Evolutionary conservation across 116 monocot genomes (phyloP), one percentile per base, ranked within the genome.

Genomic region (Dioscorea cayenensis): DNA sequence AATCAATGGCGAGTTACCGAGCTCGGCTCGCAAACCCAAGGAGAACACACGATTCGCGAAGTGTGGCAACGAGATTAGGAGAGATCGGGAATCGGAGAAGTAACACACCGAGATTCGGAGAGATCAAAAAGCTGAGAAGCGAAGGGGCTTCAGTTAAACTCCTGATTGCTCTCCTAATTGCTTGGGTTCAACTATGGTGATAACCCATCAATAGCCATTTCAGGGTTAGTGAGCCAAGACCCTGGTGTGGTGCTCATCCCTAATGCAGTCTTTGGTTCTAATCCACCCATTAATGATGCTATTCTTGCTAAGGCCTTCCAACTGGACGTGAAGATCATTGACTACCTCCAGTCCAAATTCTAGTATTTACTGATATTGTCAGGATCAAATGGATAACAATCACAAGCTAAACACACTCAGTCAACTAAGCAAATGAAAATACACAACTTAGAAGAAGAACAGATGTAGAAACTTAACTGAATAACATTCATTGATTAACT

Each of bases 11-110:
- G 58, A 95, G 84, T 76, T 92, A 80, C 10, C 82, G 71, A 95
- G 95, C 60, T 95, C 60, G 78, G 36, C 77, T 95, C 51, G 92
- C 86, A 74, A 95, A 68, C 67, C 95, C 95, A 58, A 95, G 74
- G 63, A 95, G 85, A 18, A 87, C 80, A 67, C 85, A 87, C 43
- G 87, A 68, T 37, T 84, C 81, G 52, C 52, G 14, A 17, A 1
- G 4, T 65, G 23, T 11, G 52, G 55, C 9, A 77, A 13, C 17
- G n/a, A n/a, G n/a, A n/a, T n/a, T n/a, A n/a, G n/a, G n/a, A n/a
- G n/a, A n/a, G n/a, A n/a, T n/a, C n/a, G n/a, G n/a, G n/a, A n/a
- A n/a, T n/a, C n/a, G n/a, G n/a, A n/a, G n/a, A n/a, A n/a, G n/a
- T n/a, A n/a, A n/a, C n/a, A n/a, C n/a, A n/a, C n/a, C n/a, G n/a